Base-by-base conservation (phyloP, 1,139 yeast species). In the Nakaseomyces bracarensis region DNA sequence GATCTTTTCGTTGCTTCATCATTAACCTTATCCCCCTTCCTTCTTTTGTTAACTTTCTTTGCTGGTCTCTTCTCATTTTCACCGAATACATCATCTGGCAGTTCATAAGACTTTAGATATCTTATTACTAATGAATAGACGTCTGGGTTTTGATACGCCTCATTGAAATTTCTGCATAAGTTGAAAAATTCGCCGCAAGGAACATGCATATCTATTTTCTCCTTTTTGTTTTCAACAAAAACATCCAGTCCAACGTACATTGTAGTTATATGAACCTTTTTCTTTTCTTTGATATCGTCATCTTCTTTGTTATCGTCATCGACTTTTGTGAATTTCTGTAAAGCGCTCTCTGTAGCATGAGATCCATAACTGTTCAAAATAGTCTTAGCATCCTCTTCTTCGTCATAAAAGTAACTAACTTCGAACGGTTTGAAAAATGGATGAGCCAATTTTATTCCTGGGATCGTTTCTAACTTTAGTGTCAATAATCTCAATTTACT, bases 121-220 rank as follows among this genome's bases (percentile, higher is more conserved):
- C 82, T 82, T 38, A 91, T 83, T 43, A 73, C 74, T 46, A 82
- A 66, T 22, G 74, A 72, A 49, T 69, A 70, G 39, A 69, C 67
- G 58, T 80, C 71, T n/a, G 71, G 63, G 34, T 75, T 74, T 44
- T 74, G 80, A 50, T 81, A 75, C 55, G 74, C 91, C 30, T 70
- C 69, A 11, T 71, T 69, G 79, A 91, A 85, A 30, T 77, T 71
- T 51, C 85, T 79, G 61, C 96, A 85, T 14, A 86, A 66, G 41
- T 73, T 79, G 63, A 73, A 85, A 60, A 89, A 91, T 48, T 91
- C 98, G 15, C 86, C 74, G 58, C 97, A 89, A 8, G 97, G 96
- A 52, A 81, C 74, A 54, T 86, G 95, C 41, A 91, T 82, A 58
- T 91, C 96, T 48, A 91, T 71, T 53, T 79, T 81, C 38, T 55